Percentiles rank a stretch among this genome's conserved stretches.
Conservation (phyloP, 1,139 yeast genomes). For the Yamadazyma membranifaciens region DNA sequence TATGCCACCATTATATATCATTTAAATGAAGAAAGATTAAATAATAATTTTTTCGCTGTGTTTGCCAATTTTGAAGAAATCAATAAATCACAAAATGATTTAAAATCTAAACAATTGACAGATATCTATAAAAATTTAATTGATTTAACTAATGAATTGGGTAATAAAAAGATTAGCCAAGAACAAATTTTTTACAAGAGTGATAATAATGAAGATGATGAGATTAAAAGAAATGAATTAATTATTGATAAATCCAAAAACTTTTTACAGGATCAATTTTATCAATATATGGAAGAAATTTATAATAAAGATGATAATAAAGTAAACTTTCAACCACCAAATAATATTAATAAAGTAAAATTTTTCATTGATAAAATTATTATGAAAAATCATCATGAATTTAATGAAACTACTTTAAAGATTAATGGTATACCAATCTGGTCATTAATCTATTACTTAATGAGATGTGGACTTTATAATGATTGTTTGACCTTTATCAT, state of each 20-base stretch:
- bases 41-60: constrained; percentile 47
- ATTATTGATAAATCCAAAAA: constrained; percentile 57
- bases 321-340: constrained; percentile 53
- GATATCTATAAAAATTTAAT: constrained; percentile 65
- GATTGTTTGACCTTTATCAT: constrained; percentile 62
- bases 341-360: constrained; percentile 66
- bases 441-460: constrained; percentile 82
- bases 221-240: constrained; percentile 38
- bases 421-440: constrained; percentile 88
- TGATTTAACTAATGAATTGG: constrained; percentile 36
- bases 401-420: constrained; percentile 33
- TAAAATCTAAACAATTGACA: constrained; percentile 59
- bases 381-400: constrained; percentile 32
- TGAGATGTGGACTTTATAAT: constrained; percentile 76
- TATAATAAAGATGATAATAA: constrained; percentile 61
- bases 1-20: constrained; percentile 71
- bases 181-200: constrained; percentile 44
- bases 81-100: constrained; percentile 48
- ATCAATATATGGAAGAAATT: constrained; percentile 68
- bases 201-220: constrained; percentile 23
- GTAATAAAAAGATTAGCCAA: constrained; percentile 30
- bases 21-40: constrained; percentile 68
- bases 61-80: constrained; percentile 55
- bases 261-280: constrained; percentile 75
- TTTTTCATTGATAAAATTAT: constrained; percentile 61